Conservation (phyloP, 306 rosid genomes). For the Cercis canadensis region DNA sequence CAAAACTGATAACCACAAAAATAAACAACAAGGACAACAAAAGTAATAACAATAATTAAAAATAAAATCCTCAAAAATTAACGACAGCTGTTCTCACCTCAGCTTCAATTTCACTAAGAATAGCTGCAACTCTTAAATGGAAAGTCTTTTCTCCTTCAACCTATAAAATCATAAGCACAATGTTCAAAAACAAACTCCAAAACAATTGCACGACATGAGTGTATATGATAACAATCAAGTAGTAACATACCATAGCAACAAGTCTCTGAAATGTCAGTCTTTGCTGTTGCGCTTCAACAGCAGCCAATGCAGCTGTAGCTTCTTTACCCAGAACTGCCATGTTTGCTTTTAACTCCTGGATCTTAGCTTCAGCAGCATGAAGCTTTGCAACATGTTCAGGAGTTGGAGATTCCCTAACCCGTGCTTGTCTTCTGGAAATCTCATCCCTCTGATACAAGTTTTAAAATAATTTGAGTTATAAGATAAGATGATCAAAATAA, state of each 20-base stretch:
- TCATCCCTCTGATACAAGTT: constrained; percentile 70
- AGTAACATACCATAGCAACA: constrained; percentile 82
- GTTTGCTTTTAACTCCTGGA: constrained; percentile 87
- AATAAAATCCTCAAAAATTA: constrained; percentile 18
- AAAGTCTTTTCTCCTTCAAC: constrained; percentile 91
- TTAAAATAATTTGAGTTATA: constrained; percentile 41
- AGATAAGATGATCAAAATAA: constrained; percentile 20
- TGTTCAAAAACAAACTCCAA: constrained; percentile 31
- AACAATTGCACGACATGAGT: constrained; percentile 21
- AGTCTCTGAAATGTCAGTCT: constrained; percentile 99
- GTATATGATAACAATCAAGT: constrained; percentile 24
- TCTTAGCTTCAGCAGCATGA: constrained; percentile 87
- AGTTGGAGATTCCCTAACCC: constrained; percentile 75
- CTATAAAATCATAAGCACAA: constrained; percentile 50
- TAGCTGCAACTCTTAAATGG: constrained; percentile 89
- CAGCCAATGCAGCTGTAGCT: constrained; percentile 93
- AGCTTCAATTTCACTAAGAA: constrained; percentile 89
- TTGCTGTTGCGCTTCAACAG: constrained; percentile 93
- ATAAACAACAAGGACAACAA: constrained; percentile 7
- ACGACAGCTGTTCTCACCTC: constrained; percentile 69
- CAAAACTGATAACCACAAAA: constrained; percentile 31
- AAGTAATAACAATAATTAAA: not conserved
- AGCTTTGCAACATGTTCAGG: constrained; percentile 89
- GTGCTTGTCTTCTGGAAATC: constrained; percentile 75
- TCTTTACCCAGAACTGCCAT: constrained; percentile 96